These are phyloP conservation scores for Pseudonitzschia multistriata DNA, from an alignment of 108 stramenopile genomes.

Conservation along the genomic window DNA sequence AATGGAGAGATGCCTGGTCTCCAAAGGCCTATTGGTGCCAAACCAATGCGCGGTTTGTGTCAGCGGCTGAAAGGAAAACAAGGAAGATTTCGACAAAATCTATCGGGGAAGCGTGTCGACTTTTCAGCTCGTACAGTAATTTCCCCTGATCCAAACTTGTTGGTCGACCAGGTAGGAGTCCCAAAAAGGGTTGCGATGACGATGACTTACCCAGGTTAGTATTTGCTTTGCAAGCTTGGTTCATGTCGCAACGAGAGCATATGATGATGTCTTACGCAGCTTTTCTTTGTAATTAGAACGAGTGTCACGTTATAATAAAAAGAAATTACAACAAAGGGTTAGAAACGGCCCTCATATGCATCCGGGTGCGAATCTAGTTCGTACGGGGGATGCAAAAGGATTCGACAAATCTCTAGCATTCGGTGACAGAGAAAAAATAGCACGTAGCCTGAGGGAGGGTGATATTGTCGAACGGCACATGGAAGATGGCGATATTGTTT, in stretches of 20 bases:
- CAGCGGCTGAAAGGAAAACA: constrained; percentile 96
- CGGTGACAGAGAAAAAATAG: constrained; percentile 85
- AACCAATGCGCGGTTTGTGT: constrained; percentile 95
- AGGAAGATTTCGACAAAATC: constrained; percentile 97
- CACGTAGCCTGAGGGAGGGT: constrained; percentile 81
- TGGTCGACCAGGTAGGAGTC: constrained; percentile 96
- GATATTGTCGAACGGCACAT: constrained; percentile 99
- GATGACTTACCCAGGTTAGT: constrained; percentile 96
- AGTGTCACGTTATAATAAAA: constrained; percentile 94
- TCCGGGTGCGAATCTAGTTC: constrained; percentile 97
- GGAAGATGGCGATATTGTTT: constrained; percentile 95
- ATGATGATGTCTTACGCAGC: background rate
- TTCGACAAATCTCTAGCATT: constrained; percentile 88
- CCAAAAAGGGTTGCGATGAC: constrained; percentile 91
- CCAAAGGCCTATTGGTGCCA: constrained; percentile 81
- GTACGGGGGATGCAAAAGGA: constrained; percentile 58
- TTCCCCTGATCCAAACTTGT: constrained; percentile 95
- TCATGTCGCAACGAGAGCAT: background rate
- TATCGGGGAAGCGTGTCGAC: constrained; percentile 98
- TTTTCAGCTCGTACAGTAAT: constrained; percentile 98
- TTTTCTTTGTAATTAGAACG: constrained; percentile 43
- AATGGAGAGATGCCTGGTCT: constrained; percentile 97
- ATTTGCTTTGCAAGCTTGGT: background rate
- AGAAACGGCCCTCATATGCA: constrained; percentile 91
- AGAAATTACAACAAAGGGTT: constrained; percentile 83